Evolutionary conservation across 2,329 filamentous ascomycete genomes (phyloP).

Genomic region (Fusarium sp.): DNA sequence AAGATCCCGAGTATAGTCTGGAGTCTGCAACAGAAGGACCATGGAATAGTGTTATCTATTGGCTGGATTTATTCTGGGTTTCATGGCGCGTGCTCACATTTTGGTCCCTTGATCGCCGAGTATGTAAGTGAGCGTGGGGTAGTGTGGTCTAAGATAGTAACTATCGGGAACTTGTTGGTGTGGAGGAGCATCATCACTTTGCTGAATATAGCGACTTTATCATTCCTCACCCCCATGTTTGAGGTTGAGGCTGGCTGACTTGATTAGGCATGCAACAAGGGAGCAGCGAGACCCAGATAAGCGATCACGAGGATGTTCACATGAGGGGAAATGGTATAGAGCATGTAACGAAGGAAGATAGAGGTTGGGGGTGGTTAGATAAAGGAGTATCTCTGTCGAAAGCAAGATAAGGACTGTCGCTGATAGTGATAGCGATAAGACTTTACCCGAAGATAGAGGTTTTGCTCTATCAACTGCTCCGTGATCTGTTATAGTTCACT

Average conservation of each 20-base stretch:
- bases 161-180: conserved; percentile 18
- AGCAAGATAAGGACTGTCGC: neutral
- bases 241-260: neutral
- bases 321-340: conserved; percentile 3
- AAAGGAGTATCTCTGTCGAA: neutral
- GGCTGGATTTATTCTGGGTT: conserved; percentile 7
- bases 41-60: conserved; percentile 21
- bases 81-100: conserved; percentile 30
- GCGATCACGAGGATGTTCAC: conserved; percentile 27
- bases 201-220: neutral
- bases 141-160: neutral
- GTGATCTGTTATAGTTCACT: neutral
- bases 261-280: conserved; percentile 1
- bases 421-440: conserved; percentile 12
- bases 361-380: conserved; percentile 29
- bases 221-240: neutral
- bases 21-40: neutral
- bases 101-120: conserved; percentile 39
- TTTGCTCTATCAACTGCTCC: neutral
- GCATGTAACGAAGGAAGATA: neutral
- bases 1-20: conserved; percentile 11
- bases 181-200: conserved; percentile 15
- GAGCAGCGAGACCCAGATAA: conserved; percentile 22
- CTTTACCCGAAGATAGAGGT: neutral
- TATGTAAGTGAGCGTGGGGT: conserved; percentile 24